Evolutionary conservation across 768 basidiomycete genomes (phyloP), one percentile per base, ranked within the genome.

Genomic region (Pisolithus orientalis): DNA sequence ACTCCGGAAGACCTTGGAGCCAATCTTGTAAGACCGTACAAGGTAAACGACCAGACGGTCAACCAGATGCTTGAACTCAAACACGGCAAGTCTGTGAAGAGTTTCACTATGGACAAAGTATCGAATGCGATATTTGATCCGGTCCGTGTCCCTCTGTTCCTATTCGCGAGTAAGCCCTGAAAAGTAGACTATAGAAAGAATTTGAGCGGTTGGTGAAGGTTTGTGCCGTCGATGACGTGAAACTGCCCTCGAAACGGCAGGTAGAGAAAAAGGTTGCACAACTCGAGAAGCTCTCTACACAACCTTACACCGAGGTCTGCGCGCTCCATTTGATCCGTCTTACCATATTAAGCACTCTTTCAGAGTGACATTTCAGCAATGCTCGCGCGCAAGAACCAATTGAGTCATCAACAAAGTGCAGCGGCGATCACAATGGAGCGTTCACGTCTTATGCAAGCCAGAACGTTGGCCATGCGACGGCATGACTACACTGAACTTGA

Each of bases 351-450:
- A 59, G 46, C 39, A 39, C 43, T 42, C 44, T 14, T 59, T 25
- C 66, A 94, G 92, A 84, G 78, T 56, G 94, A 97, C 60, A 79
- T 97, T 56, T 73, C 72, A n/a, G 76, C 77, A n/a, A 90, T 87
- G 80, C 74, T 88, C 51, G 81, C 78, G 9, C 84, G 82, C 57
- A 91, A 86, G 68, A 78, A 72, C 39, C 68, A 75, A 50, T 64
- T 72, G 13, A 67, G 53, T 46, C 68, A 59, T 46, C 71, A 65
- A 44, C 74, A 57, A 53, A 71, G 61, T 49, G 62, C 59, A 9
- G 61, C 63, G 14, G 58, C 60, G 39, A 55, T 69, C 9, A 76
- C 78, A 3, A 67, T 87, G 47, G 83, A 90, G 61, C 77, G 78
- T 24, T 82, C 88, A 0, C 76, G 84, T 34, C 78, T 95, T 0